A percentile compares a stretch with the other conserved stretches of the same genome.
phyloP scores from a whole-genome alignment of 805 yeast genomes.

The Ogataea kodamae region DNA sequence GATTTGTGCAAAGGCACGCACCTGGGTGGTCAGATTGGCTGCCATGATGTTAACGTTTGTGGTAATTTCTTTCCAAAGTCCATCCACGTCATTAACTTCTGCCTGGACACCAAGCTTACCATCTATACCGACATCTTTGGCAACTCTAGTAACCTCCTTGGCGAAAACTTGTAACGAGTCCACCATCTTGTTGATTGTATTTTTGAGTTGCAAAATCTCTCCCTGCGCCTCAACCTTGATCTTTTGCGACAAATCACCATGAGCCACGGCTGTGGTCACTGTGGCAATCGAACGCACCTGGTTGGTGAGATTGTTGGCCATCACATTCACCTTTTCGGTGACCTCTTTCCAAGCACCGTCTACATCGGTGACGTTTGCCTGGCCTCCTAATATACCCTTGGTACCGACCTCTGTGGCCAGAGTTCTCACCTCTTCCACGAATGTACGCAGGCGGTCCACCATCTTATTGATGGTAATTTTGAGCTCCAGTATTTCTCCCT shows the following conservation, averaged over 20 bases:
- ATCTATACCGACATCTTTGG: slow-evolving; percentile 89
- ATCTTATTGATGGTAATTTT: slow-evolving; percentile 80
- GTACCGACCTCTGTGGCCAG: slow-evolving; percentile 85
- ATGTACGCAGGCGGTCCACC: slow-evolving; percentile 83
- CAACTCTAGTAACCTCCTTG: slow-evolving; percentile 83
- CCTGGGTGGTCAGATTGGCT: slow-evolving; percentile 87
- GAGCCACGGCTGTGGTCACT: slow-evolving; percentile 89
- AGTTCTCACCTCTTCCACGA: slow-evolving; percentile 78
- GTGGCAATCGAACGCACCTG: slow-evolving; percentile 88
- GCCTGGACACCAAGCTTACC: slow-evolving; percentile 93
- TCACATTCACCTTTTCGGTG: slow-evolving; percentile 83
- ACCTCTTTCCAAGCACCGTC: slow-evolving; percentile 89
- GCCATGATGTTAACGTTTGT: slow-evolving; percentile 94
- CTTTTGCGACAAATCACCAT: slow-evolving; percentile 81
- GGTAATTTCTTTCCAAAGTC: slow-evolving; percentile 87
- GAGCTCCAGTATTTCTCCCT: slow-evolving; percentile 73
- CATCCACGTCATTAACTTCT: slow-evolving; percentile 86
- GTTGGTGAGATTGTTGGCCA: slow-evolving; percentile 84
- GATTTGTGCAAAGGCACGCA: slow-evolving; percentile 88
- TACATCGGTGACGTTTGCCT: slow-evolving; percentile 79
- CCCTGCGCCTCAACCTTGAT: slow-evolving; percentile 90
- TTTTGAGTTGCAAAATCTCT: slow-evolving; percentile 78
- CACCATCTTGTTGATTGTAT: slow-evolving; percentile 90
- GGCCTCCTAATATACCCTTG: slow-evolving; percentile 86
- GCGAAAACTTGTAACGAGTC: slow-evolving; percentile 86